These are phyloP conservation scores for Candida glucosophila DNA, from an alignment of 1,139 yeast species.

Conservation along the genomic window DNA sequence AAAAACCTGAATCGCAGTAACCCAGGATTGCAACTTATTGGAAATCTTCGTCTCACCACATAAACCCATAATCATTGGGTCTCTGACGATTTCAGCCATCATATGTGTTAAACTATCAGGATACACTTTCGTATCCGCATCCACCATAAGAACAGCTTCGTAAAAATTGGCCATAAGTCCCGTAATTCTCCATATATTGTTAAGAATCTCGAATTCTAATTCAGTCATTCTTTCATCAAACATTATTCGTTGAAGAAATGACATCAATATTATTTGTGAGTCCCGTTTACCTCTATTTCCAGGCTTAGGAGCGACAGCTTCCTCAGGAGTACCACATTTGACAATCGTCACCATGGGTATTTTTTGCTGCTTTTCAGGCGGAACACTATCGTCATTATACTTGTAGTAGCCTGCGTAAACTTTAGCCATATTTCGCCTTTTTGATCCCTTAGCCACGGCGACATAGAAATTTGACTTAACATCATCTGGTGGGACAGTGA, in stretches of 20 bases:
- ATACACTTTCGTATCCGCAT: slow-evolving; percentile 89
- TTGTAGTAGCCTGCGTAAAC: slow-evolving; percentile 86
- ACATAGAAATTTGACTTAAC: slow-evolving; percentile 81
- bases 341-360: slow-evolving; percentile 79
- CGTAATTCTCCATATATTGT: slow-evolving; percentile 75
- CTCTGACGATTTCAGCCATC: slow-evolving; percentile 88
- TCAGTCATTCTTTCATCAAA: slow-evolving; percentile 97
- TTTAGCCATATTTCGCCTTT: slow-evolving; percentile 97
- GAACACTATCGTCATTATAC: slow-evolving; percentile 66
- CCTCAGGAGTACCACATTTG: slow-evolving; percentile 90
- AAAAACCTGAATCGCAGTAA: slow-evolving; percentile 90
- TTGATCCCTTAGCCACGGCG: slow-evolving; percentile 87
- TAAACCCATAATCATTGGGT: slow-evolving; percentile 86
- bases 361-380: slow-evolving; percentile 76
- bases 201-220: slow-evolving; percentile 74
- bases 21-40: slow-evolving; percentile 83
- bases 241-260: slow-evolving; percentile 81
- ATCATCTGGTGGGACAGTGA: slow-evolving; percentile 59
- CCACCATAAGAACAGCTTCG: slow-evolving; percentile 87
- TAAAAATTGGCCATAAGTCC: slow-evolving; percentile 85
- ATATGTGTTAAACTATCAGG: slow-evolving; percentile 90
- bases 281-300: slow-evolving; percentile 99
- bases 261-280: slow-evolving; percentile 90
- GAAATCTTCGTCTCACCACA: slow-evolving; percentile 97
- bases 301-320: slow-evolving; percentile 72